phyloP scores from a whole-genome alignment of 116 monocot species.

The Cymodocea nodosa region DNA sequence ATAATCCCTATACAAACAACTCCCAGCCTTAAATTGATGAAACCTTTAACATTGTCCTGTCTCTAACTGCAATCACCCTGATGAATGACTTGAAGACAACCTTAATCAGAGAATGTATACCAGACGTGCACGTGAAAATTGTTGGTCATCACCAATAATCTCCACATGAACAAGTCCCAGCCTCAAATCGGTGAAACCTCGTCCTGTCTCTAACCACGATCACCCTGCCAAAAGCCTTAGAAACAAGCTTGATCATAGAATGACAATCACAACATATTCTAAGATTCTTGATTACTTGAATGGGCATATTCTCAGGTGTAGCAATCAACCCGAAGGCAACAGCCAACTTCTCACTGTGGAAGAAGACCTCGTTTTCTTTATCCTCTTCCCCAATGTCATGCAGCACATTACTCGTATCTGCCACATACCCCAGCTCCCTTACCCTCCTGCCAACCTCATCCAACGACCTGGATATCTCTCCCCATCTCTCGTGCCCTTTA shows the following conservation, averaged over 20 bases:
- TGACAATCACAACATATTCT: constrained; percentile 88
- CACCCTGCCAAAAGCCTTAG: constrained; percentile 48
- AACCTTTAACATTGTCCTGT: constrained; percentile 40
- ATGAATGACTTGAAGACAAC: constrained; percentile 62
- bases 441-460: constrained; percentile 53
- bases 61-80: constrained; percentile 52
- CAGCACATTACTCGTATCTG: constrained; percentile 55
- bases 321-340: constrained; percentile 62
- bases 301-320: constrained; percentile 12
- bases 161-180: constrained; percentile 59
- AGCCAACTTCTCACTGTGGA: constrained; percentile 92
- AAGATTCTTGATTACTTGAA: constrained; percentile 71
- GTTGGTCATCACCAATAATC: constrained; percentile 65
- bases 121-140: too few species aligned
- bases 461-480: constrained; percentile 48
- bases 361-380: constrained; percentile 56
- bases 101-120: constrained; percentile 29
- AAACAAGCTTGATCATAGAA: constrained; percentile 59
- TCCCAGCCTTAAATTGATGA: constrained; percentile 63
- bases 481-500: constrained; percentile 41
- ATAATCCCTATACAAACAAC: constrained; percentile 74
- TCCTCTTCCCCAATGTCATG: constrained; percentile 93
- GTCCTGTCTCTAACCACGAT: constrained; percentile 67
- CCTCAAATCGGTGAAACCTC: constrained; percentile 71
- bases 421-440: constrained; percentile 42